Evolutionary conservation across 371 early-diverging fungal species (phyloP).

Genomic region (Lichtheimia ramosa): DNA sequence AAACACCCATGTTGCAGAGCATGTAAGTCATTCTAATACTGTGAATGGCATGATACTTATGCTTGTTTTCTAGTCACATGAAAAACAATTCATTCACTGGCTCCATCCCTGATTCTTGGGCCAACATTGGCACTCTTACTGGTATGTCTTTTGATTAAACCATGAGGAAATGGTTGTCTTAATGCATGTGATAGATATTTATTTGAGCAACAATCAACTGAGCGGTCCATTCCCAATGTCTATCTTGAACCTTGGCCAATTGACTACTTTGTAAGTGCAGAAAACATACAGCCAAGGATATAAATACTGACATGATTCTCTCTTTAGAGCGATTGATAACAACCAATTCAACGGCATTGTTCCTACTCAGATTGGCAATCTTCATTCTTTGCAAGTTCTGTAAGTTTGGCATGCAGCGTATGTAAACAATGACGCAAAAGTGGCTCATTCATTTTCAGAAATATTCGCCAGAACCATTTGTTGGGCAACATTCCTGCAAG

Average conservation of each 20-base stretch:
- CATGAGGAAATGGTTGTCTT: background rate
- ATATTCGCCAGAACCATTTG: slow-evolving; percentile 37
- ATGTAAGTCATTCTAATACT: slow-evolving; percentile 19
- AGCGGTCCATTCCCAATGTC: slow-evolving; percentile 34
- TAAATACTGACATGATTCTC: too few species aligned
- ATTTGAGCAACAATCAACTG: slow-evolving; percentile 42
- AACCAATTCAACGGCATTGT: slow-evolving; percentile 35
- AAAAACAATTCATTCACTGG: slow-evolving; percentile 45
- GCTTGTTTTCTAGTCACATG: slow-evolving; percentile 30
- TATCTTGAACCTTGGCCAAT: slow-evolving; percentile 12
- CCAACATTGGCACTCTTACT: slow-evolving; percentile 10
- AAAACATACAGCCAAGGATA: too few species aligned
- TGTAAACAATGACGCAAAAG: background rate
- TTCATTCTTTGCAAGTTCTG: slow-evolving; percentile 22
- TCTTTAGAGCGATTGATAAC: slow-evolving; percentile 22
- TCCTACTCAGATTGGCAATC: slow-evolving; percentile 24
- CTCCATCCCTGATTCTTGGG: slow-evolving; percentile 40
- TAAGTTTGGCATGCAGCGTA: slow-evolving; percentile 11
- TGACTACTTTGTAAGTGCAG: slow-evolving; percentile 26
- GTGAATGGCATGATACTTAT: background rate
- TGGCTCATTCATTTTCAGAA: slow-evolving; percentile 18
- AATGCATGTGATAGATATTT: slow-evolving; percentile 13
- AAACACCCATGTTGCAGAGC: slow-evolving; percentile 22
- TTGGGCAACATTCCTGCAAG: slow-evolving; percentile 34
- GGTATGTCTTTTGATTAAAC: slow-evolving; percentile 2